Evolutionary conservation across 495 filamentous ascomycete genomes (phyloP), one percentile per base, ranked within the genome.

Genomic region (Aspergillus indologenus): DNA sequence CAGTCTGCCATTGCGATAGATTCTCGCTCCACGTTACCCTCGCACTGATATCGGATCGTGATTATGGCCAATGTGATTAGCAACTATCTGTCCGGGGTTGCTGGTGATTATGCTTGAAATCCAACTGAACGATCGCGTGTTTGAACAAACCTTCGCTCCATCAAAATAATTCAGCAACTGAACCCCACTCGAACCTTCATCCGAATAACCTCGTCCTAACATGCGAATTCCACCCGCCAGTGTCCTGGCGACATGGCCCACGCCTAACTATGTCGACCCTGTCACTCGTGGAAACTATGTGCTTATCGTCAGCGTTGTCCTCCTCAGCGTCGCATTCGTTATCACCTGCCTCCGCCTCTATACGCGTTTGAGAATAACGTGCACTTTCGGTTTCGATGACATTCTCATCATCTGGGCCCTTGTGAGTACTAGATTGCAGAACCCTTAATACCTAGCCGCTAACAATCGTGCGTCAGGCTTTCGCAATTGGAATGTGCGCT

Each of bases 181-280:
- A 22, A 22, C 31, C 24, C 45, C 48, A 18, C 52, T 44, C 19
- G 3, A 45, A 42, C 21, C 21, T 43, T 34, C 17, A 45, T 18
- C 22, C 3, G 45, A n/a, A 9, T 8, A 1, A 34, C 40, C 29
- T 44, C 3, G 26, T 43, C 9, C 45, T 47, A 67, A n/a, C 53
- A 77, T 77, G 74, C 61, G 68, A 26, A 59, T 79, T 42, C 81
- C 84, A 31, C 80, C 81, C 1, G 11, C 59, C 14, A 66, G 73
- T 18, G 74, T 83, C 5, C 51, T 75, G 53, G 70, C 61, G 3
- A 63, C 72, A 59, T 86, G 83, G 83, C 83, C 85, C 4, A 61
- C 46, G n/a, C 76, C 82, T 4, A 85, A 86, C 63, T 82, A 81
- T 65, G 61, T 70, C 57, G 65, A 85, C 59, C 83, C 83, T 5